Conservation (phyloP, 1,284 basidiomycete genomes). For the Trametes polyzona region DNA sequence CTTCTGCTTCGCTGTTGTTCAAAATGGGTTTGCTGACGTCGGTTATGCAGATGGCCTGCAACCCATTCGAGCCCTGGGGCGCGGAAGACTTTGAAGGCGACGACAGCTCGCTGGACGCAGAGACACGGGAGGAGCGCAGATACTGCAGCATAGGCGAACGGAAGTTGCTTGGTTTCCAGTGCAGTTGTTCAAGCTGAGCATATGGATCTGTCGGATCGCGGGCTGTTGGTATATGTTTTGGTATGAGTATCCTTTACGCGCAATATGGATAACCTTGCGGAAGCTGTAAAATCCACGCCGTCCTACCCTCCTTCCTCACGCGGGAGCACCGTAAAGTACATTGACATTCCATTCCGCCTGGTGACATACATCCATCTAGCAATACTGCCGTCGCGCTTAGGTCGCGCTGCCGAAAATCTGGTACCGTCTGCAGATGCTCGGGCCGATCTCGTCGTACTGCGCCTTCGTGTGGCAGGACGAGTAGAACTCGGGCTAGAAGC, state of each 20-base stretch:
- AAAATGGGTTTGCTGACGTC: conserved; percentile 17
- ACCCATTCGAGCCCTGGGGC: conserved; percentile 83
- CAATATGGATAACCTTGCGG: too few relatives aligned
- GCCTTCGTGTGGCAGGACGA: conserved; percentile 97
- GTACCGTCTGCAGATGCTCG: conserved; percentile 93
- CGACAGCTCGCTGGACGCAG: conserved; percentile 51
- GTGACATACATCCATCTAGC: conserved; percentile 18
- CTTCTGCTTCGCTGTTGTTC: conserved; percentile 5
- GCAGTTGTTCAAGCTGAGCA: conserved; percentile 85
- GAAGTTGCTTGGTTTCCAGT: conserved; percentile 87
- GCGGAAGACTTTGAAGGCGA: conserved; percentile 54
- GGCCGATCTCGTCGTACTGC: conserved; percentile 97
- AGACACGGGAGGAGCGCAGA: conserved; percentile 73
- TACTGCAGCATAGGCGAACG: conserved; percentile 80
- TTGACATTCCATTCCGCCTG: conserved; percentile 21
- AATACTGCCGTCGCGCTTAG: conserved; percentile 39
- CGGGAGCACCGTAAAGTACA: conserved; percentile 23
- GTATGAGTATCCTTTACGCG: not conserved
- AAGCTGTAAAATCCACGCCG: too few relatives aligned
- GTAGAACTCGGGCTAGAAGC: conserved; percentile 92
- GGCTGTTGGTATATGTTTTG: not conserved
- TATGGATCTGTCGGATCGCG: not conserved
- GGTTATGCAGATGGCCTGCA: conserved; percentile 71
- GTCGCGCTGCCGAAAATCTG: conserved; percentile 93
- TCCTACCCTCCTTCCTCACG: not conserved